Base-by-base conservation (phyloP, 805 yeast genomes). In the Citeromyces matritensis region DNA sequence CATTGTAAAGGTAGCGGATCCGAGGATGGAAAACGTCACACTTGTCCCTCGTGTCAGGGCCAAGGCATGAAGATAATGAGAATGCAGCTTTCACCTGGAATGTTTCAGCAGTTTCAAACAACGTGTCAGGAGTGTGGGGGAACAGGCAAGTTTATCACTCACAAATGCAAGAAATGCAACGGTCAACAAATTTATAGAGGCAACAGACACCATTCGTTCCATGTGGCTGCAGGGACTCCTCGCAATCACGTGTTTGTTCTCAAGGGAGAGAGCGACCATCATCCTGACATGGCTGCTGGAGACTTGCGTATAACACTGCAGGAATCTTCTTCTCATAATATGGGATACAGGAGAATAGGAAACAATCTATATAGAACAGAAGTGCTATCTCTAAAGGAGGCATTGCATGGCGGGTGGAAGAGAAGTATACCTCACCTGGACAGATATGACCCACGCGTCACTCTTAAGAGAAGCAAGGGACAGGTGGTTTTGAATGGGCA, bases 331-430 rank as follows among this genome's bases (percentile, higher is more conserved):
- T 49, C 39, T 21, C 65, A 62, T 11, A 77, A 80, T 46, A 48
- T 83, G 67, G 98, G 98, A 6, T 91, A 75, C 55, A 67, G 95
- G 51, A 68, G 98, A 42, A 65, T 84, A 37, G 81, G 81, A 24
- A 49, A 64, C 39, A 61, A 79, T 43, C 55, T 91, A 39, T 86
- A 76, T 57, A 61, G 97, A 37, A 80, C 84, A 0, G 97, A 91
- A 48, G 74, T 71, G 1, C 48, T 91, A 21, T 65, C 79, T 3
- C 58, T 75, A 31, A 61, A 65, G 33, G 95, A 91, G 50, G 80
- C 96, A 0, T 30, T 71, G 6, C 31, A 44, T 5, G 98, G 98
- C 11, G 83, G 76, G 11, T 91, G 98, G 98, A 45, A 53, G 25
- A 62, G 95, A 33, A 51, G 53, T 5, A 60, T 91, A 15, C 66